Evolutionary conservation across 2,329 filamentous ascomycete genomes (phyloP).

Genomic region (Alternaria dauci): DNA sequence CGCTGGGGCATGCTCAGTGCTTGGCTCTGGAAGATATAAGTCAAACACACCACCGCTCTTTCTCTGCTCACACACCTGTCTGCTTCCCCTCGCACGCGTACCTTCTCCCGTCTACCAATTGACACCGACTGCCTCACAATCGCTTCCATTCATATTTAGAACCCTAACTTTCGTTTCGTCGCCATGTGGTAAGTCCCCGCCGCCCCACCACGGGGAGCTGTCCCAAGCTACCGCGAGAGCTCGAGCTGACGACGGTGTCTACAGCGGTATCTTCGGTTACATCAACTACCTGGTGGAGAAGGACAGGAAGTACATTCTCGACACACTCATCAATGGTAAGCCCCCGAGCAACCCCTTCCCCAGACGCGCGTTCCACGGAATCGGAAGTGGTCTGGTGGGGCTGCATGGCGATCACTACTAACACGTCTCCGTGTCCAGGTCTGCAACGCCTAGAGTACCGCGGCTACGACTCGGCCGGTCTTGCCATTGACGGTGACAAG

Average conservation of each 20-base stretch:
- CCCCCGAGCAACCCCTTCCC: constrained; percentile 23
- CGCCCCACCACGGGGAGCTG: constrained; percentile 27
- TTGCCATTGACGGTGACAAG: constrained; percentile 97
- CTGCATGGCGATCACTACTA: constrained; percentile 34
- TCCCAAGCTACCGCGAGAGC: background rate
- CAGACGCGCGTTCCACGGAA: constrained; percentile 13
- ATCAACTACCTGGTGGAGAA: constrained; percentile 99
- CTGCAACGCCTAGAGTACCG: constrained; percentile 97
- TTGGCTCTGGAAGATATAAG: constrained; percentile 46
- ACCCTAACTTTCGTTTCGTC: constrained; percentile 38
- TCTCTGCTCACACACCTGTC: constrained; percentile 39
- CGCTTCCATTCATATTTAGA: constrained; percentile 38
- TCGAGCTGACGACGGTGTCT: constrained; percentile 26
- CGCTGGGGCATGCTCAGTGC: constrained; percentile 40
- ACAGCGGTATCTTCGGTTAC: constrained; percentile 95
- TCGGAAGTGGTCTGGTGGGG: constrained; percentile 14
- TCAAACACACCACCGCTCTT: constrained; percentile 49
- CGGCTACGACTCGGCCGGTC: constrained; percentile 96
- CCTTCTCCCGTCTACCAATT: constrained; percentile 28
- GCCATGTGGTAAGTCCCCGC: constrained; percentile 51
- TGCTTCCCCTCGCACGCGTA: constrained; percentile 22
- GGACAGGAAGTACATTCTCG: constrained; percentile 94
- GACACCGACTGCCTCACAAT: constrained; percentile 31
- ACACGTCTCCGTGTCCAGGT: constrained; percentile 62
- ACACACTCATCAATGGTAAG: constrained; percentile 95